Evolutionary conservation across 768 basidiomycete species (phyloP).

Genomic region (Inosperma sp.): DNA sequence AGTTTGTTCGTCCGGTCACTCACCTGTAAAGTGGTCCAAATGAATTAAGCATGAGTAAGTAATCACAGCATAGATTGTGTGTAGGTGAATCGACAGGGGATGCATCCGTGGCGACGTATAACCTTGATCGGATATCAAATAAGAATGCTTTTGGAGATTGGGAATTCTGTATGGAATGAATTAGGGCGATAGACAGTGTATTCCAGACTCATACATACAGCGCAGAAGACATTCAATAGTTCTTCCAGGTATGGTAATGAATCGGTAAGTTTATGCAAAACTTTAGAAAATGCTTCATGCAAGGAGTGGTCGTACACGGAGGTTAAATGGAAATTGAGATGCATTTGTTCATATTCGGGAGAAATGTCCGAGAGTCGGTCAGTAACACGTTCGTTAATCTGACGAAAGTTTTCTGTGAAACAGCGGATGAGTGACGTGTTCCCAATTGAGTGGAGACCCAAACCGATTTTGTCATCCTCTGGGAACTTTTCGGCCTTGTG

Average conservation of each 20-base stretch:
- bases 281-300: slow-evolving; percentile 87
- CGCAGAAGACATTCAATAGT: slow-evolving; percentile 79
- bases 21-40: slow-evolving; percentile 87
- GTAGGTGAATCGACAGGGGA: slow-evolving; percentile 88
- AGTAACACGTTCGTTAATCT: slow-evolving; percentile 81
- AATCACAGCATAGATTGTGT: slow-evolving; percentile 87
- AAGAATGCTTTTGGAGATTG: slow-evolving; percentile 92
- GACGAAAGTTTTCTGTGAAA: slow-evolving; percentile 76
- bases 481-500: slow-evolving; percentile 92
- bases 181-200: slow-evolving; percentile 3
- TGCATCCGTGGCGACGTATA: slow-evolving; percentile 92
- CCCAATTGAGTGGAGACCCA: too few species aligned
- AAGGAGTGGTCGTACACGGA: slow-evolving; percentile 91
- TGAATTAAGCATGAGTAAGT: slow-evolving; percentile 79
- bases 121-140: slow-evolving; percentile 78
- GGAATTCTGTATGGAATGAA: slow-evolving; percentile 59
- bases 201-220: slow-evolving; percentile 39
- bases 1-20: slow-evolving; percentile 6
- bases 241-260: slow-evolving; percentile 84
- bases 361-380: slow-evolving; percentile 78
- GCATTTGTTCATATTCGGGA: slow-evolving; percentile 71
- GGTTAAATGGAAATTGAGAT: slow-evolving; percentile 85
- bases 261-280: slow-evolving; percentile 82
- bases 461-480: slow-evolving; percentile 89
- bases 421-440: slow-evolving; percentile 1